phyloP scores from a whole-genome alignment of 2,329 filamentous ascomycete species.

The Aspergillus pseudoterreus region DNA sequence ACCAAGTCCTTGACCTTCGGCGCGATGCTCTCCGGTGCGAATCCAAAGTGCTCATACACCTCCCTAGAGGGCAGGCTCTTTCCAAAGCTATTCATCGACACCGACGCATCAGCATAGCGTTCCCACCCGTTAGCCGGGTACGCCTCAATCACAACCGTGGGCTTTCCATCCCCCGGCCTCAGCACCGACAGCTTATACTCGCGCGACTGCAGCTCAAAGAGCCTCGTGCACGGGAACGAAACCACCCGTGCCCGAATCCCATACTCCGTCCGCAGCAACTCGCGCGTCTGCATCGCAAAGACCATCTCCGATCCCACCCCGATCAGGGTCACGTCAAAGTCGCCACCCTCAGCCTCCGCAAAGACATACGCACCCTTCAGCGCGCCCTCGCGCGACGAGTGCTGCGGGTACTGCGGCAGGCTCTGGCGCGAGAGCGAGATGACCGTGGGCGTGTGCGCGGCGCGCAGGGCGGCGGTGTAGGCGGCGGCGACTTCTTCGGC shows the following conservation, averaged over 20 bases:
- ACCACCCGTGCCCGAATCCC: constrained; percentile 37
- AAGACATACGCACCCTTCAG: constrained; percentile 40
- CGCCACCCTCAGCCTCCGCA: constrained; percentile 23
- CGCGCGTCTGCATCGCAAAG: constrained; percentile 42
- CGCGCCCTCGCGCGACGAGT: constrained; percentile 36
- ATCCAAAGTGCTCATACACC: constrained; percentile 24
- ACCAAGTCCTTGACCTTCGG: constrained; percentile 11
- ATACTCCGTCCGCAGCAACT: constrained; percentile 31
- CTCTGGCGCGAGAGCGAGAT: constrained; percentile 9
- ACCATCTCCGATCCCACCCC: constrained; percentile 48
- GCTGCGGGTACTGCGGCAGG: constrained; percentile 23
- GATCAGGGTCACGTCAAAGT: constrained; percentile 44
- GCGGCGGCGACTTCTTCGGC: constrained; percentile 9
- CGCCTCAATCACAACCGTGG: constrained; percentile 46
- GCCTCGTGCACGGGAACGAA: constrained; percentile 45
- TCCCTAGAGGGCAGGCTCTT: constrained; percentile 20
- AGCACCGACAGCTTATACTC: constrained; percentile 44
- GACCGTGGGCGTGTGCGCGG: constrained; percentile 7
- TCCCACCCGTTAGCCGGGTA: constrained; percentile 49
- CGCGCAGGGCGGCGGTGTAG: constrained; percentile 7
- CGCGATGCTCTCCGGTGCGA: constrained; percentile 3
- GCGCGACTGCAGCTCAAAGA: constrained; percentile 45
- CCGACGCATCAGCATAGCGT: constrained; percentile 47
- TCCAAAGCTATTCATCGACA: constrained; percentile 47
- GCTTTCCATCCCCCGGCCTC: constrained; percentile 28